Evolutionary conservation across 352 stramenopile species (phyloP), one percentile per base, ranked within the genome.

Genomic region (Pythium phragmiticola): DNA sequence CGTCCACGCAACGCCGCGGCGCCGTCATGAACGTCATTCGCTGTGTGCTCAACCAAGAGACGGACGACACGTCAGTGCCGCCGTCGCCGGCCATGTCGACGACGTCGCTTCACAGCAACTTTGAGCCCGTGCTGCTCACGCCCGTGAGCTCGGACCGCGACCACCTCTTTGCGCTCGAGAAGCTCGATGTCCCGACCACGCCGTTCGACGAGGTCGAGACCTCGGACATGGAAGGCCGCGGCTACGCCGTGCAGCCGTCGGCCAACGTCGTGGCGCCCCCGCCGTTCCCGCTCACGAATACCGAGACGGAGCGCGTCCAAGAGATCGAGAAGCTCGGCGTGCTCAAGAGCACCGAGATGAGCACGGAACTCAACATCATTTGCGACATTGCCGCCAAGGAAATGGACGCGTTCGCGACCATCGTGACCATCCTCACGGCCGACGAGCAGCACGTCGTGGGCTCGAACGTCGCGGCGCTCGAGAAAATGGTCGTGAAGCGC

Each of bases 321-420:
- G 65, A 75, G 9, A 84, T 92, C 61, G 56, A 78, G 33, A 63
- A 78, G 37, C 63, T 70, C 12, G 65, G 74, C 28, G 54, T 89
- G 16, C 58, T 77, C 34, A 52, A 76, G 19, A 56, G 78, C 12
- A 30, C 26, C 3, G 75, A 72, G 9, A 66, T 74, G 14, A 70
- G 75, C n/a, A 73, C 83, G 14, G 83, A 92, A 56, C 74, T 92
- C 21, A 77, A 80, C 23, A 88, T 89, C 60, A 87, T 92, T 50
- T 92, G 82, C 52, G 75, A 73, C 13, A 66, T 92, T 43, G 82
- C 78, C n/a, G 66, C 69, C 7, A 83, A 80, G 47, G 78, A 89
- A 60, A 72, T 92, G 13, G 68, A 72, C 41, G 85, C 75, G 42
- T 74, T 74, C 11, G 70, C 77, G 23, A 85, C 69, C 47, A 75